These are phyloP conservation scores for Globisporangium canariense DNA, from an alignment of 352 stramenopile genomes.

Conservation along the genomic window DNA sequence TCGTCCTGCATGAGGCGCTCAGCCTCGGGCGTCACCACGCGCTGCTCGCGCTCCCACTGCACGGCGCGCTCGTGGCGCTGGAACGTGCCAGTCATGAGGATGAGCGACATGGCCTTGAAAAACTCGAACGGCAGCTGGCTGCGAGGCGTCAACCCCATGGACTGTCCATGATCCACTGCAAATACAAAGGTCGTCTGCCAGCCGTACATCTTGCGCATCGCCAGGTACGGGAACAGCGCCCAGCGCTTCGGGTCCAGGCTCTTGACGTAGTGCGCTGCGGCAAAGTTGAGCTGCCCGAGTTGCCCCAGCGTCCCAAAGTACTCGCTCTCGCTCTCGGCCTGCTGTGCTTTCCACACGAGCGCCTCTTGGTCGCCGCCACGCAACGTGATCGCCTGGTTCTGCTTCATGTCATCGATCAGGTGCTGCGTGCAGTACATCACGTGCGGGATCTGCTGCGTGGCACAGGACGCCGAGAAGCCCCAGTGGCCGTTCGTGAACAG, in stretches of 20 bases:
- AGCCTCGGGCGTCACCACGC: slow-evolving; percentile 37
- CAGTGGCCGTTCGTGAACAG: slow-evolving; percentile 33
- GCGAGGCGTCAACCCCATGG: slow-evolving; percentile 14
- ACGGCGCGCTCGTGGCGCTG: slow-evolving; percentile 35
- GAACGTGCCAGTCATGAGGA: slow-evolving; percentile 32
- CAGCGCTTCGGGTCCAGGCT: slow-evolving; percentile 31
- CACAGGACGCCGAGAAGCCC: slow-evolving; percentile 21
- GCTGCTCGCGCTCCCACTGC: slow-evolving; percentile 39
- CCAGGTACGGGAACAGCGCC: slow-evolving; percentile 45
- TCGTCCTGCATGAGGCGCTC: slow-evolving; percentile 49
- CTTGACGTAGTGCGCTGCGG: slow-evolving; percentile 34
- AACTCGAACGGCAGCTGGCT: slow-evolving; percentile 36
- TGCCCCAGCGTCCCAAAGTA: slow-evolving; percentile 27
- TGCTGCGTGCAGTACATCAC: slow-evolving; percentile 37
- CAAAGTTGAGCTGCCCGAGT: slow-evolving; percentile 29
- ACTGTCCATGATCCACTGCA: slow-evolving; percentile 23
- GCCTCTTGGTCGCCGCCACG: slow-evolving; percentile 22
- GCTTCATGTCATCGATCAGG: slow-evolving; percentile 31
- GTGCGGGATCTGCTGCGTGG: slow-evolving; percentile 24
- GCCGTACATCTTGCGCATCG: slow-evolving; percentile 39
- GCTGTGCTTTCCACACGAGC: slow-evolving; percentile 37
- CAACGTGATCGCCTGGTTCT: slow-evolving; percentile 17
- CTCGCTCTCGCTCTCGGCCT: slow-evolving; percentile 37
- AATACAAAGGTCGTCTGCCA: slow-evolving; percentile 42
- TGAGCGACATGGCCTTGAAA: slow-evolving; percentile 34